Evolutionary conservation across 352 stramenopile species (phyloP), one percentile per base, ranked within the genome.

Genomic region (Pythium rhizo-oryzae): DNA sequence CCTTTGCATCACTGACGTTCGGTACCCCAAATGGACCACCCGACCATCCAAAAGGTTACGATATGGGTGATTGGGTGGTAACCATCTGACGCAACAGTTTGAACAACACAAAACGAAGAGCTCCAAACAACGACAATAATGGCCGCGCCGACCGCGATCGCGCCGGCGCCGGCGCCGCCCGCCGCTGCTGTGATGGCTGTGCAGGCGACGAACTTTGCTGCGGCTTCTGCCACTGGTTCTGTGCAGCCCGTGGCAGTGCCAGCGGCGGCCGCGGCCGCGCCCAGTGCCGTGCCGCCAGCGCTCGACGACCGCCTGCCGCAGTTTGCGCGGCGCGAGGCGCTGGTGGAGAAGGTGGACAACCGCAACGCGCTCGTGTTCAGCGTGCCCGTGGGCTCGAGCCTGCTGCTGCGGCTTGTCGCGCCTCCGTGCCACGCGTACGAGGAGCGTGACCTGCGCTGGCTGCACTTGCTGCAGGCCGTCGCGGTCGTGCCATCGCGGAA

Each of bases 381-480:
- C 6, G 64, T 91, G 0, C 81, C 81, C 12, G 41, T 67, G 24
- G 70, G 60, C 51, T 90, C 85, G 25, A 91, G 82, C 43, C 35
- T 90, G 30, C 68, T 94, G 57, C 74, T 93, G 37, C 78, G 78
- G 46, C 62, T 94, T 23, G 57, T 84, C 13, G 59, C 53, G 12
- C 84, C 84, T 21, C 67, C 63, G 8, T 61, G 60, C 50, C 80
- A 90, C 71, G 59, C 70, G 12, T 92, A 91, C 70, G 81, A 82
- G 53, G 71, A 90, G 69, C 80, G 79, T 13, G 87, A 93, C 60
- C 57, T 75, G 21, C 84, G 82, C 16, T 93, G 87, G 77, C 76
- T 94, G 43, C 84, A 91, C 28, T 62, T 91, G 68, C 74, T 94
- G 49, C 80, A 93, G 58, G 75, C 77, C 11, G 70, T 85, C 47